Base-by-base conservation (phyloP, 2,329 filamentous ascomycete species). In the Ampelomyces quisqualis region DNA sequence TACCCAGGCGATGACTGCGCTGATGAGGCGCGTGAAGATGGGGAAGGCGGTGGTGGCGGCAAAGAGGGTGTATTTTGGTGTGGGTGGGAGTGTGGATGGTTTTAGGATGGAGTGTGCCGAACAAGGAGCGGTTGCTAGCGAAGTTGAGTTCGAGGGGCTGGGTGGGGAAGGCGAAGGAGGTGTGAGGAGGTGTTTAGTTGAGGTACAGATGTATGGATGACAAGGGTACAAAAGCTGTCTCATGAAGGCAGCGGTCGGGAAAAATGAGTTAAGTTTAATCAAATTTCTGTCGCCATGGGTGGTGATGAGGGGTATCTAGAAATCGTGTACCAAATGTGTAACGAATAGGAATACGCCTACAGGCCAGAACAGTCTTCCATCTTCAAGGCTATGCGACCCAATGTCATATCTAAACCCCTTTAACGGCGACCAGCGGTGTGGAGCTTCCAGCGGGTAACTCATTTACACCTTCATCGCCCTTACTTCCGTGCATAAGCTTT, bases 61-160 rank as follows among this genome's bases (percentile, higher is more conserved):
- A 1, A 93, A 93, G 71, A 79, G 81, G 51, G 76, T 90, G 8
- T 93, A 93, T 67, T 93, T 93, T 68, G 88, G 88, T 2, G 88
- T 93, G 4, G 88, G 88, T 0, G 88, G 88, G 0, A 90, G 86
- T 14, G 77, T 93, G 15, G 85, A 89, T 62, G 86, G 87, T 51
- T 88, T 93, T 54, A 69, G 73, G 42, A 65, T 69, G 33, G 70
- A 69, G 35, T 73, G 70, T 51, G 58, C 65, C 17, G 62, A 62
- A 29, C 58, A 57, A 20, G 71, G 72, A 4, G 70, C 69, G 15
- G 72, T 76, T 19, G 73, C 69, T 10, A 70, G 68, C 41, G 74
- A 77, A 53, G 66, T 75, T 34, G 74, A 75, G 38, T 75, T 75
- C 39, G 71, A 74, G 24, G 68, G 68, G 6, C 56, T 73, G 11